Evolutionary conservation across 164 flowering plant species (phyloP).

Genomic region (Cinnamomum chago): DNA sequence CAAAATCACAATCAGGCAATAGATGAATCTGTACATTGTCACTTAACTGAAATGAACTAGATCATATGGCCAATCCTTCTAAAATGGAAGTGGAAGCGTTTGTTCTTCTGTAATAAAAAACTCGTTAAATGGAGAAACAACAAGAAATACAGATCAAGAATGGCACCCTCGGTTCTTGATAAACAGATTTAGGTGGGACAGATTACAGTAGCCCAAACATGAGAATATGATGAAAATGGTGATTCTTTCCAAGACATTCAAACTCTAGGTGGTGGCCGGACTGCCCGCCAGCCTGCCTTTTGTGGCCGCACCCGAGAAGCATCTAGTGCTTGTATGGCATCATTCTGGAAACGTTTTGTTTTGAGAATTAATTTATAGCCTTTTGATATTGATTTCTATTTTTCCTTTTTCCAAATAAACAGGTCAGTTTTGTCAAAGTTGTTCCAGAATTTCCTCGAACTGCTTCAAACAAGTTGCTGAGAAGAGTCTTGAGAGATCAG

Average conservation of each 20-base stretch:
- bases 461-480: constrained; percentile 79
- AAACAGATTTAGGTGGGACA: too few relatives aligned
- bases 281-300: neutral
- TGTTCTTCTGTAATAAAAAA: too few relatives aligned
- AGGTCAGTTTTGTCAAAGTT: constrained; percentile 81
- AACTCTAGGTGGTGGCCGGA: neutral
- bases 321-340: neutral
- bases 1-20: neutral
- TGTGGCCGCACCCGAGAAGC: neutral
- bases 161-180: too few relatives aligned
- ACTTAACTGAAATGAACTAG: neutral
- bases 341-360: too few relatives aligned
- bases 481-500: constrained; percentile 79
- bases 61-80: neutral
- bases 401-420: constrained; percentile 17
- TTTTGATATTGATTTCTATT: neutral
- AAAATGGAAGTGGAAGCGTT: too few relatives aligned
- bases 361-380: neutral
- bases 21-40: neutral
- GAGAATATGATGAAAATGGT: neutral
- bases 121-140: too few relatives aligned
- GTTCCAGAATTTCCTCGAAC: constrained; percentile 84
- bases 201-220: neutral
- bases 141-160: too few relatives aligned
- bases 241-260: neutral